Evolutionary conservation across 2,329 filamentous ascomycete genomes (phyloP).

Genomic region (Didymella lethalis): DNA sequence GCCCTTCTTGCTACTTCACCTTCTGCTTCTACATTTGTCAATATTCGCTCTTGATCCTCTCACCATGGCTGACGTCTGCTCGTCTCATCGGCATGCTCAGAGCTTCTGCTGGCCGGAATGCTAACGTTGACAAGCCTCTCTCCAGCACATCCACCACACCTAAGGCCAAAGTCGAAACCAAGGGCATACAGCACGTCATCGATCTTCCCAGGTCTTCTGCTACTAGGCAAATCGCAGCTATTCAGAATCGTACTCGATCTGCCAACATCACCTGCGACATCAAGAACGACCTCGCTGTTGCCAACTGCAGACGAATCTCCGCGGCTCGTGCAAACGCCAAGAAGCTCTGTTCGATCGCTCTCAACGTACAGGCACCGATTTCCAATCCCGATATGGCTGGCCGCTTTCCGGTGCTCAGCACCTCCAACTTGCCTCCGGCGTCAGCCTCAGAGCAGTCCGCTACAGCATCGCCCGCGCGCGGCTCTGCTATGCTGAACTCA

Average conservation of each 20-base stretch:
- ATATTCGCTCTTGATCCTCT: neutral
- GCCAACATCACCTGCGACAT: constrained; percentile 24
- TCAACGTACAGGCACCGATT: constrained; percentile 20
- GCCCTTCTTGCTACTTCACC: neutral
- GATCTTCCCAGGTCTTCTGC: constrained; percentile 4
- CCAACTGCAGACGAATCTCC: constrained; percentile 34
- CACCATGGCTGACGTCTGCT: constrained; percentile 35
- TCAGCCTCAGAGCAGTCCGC: constrained; percentile 67
- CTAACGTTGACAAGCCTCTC: constrained; percentile 32
- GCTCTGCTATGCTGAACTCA: constrained; percentile 72
- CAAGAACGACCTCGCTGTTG: constrained; percentile 32
- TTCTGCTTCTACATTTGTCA: neutral
- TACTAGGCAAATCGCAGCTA: neutral
- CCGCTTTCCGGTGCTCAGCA: constrained; percentile 48
- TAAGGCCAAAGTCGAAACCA: neutral
- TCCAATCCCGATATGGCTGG: constrained; percentile 37
- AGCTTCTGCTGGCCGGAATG: constrained; percentile 33
- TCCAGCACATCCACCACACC: neutral
- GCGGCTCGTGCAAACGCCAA: constrained; percentile 21
- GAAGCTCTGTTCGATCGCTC: constrained; percentile 24
- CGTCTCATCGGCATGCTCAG: constrained; percentile 36
- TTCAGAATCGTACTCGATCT: neutral
- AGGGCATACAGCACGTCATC: neutral
- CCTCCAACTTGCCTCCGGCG: constrained; percentile 63
- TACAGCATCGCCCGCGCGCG: constrained; percentile 74